These are phyloP conservation scores for Heteromeles arbutifolia DNA, from an alignment of 306 rosid genomes.

Conservation along the genomic window DNA sequence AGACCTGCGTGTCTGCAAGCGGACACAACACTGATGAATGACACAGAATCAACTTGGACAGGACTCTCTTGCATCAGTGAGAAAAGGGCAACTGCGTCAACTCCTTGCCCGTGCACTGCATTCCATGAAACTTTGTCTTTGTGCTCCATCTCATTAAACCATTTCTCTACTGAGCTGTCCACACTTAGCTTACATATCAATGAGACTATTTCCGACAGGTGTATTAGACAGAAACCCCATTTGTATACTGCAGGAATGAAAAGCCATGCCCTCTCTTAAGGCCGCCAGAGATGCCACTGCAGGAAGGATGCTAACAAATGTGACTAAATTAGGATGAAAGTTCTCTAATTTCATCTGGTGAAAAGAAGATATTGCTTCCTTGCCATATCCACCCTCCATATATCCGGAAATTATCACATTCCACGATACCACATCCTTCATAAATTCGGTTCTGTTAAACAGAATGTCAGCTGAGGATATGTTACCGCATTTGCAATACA, in stretches of 20 bases:
- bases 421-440: conserved; percentile 47
- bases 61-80: conserved; percentile 44
- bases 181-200: conserved; percentile 66
- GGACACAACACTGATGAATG: conserved; percentile 53
- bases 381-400: conserved; percentile 27
- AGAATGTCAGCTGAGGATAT: conserved; percentile 43
- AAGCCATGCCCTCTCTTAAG: conserved; percentile 48
- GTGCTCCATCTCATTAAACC: conserved; percentile 55
- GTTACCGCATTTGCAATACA: conserved; percentile 60
- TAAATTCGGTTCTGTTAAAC: conserved; percentile 29
- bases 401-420: conserved; percentile 63
- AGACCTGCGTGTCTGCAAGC: conserved; percentile 75
- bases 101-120: conserved; percentile 61
- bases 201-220: conserved; percentile 45
- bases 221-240: conserved; percentile 49
- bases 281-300: conserved; percentile 48
- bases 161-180: conserved; percentile 53
- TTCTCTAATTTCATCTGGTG: conserved; percentile 43
- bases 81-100: conserved; percentile 40
- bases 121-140: conserved; percentile 60
- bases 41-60: conserved; percentile 45
- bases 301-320: conserved; percentile 48
- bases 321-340: conserved; percentile 44
- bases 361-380: conserved; percentile 44
- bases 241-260: conserved; percentile 53